Base-by-base conservation (phyloP, 1,139 yeast species). In the Yamadazyma blattariae region DNA sequence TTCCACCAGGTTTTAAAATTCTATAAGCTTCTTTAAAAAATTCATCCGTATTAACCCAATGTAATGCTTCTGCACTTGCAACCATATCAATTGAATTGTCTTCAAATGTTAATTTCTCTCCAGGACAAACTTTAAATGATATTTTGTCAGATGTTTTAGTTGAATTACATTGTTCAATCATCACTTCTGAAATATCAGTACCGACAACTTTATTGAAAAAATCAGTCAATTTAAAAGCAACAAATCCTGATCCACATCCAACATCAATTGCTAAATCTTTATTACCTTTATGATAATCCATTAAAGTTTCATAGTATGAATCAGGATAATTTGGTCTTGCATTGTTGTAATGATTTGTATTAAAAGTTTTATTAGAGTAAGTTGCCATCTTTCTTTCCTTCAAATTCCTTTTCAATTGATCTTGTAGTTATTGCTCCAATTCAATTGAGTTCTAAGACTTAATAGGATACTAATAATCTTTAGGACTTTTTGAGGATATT, bases 241-340 rank as follows among this genome's bases (percentile, higher is more conserved):
- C 92, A 44, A 80, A 80, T 1, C 96, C 96, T 0, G 96, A 82
- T 1, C 96, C 96, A 52, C 89, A 80, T 0, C 96, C 96, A 13
- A 85, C 62, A 56, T 88, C 96, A 7, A 86, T 54, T 1, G 77
- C 76, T 23, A 63, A 40, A 1, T 58, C 44, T 4, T 43, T 42
- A 1, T 47, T 37, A n/a, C 52, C 50, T 3, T 40, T 35, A 43
- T 67, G 73, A 39, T 58, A 64, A 3, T 46, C 40, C 19, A 65
- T 38, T 15, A 67, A 46, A 6, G 60, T 53, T 4, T 52, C 39
- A 40, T 67, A 67, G 39, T 64, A 64, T 14, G 39, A 35, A 26
- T 50, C 54, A 2, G 73, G 72, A 41, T 67, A 67, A 20, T 55
- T 45, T 8, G 70, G 73, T 30, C 74, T 50, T 2, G 70, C 63